A percentile compares a stretch with the other conserved stretches of the same genome.
phyloP scores from a whole-genome alignment of 2,329 filamentous ascomycete species.

The Ophiostoma sp. region DNA sequence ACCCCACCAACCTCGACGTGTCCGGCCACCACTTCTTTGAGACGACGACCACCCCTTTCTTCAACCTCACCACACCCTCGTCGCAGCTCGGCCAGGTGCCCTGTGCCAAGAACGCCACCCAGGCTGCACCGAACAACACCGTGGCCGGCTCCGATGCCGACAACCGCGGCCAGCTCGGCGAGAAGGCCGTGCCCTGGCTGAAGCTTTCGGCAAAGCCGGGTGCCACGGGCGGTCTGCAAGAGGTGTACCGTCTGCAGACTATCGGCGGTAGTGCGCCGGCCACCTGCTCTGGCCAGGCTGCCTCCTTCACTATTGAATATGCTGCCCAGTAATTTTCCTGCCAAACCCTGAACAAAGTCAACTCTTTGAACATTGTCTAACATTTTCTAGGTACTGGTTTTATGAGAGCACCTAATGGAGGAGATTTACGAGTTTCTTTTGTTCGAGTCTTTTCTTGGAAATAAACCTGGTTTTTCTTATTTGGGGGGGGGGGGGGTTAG shows the following conservation, averaged over 20 bases:
- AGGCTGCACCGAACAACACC: conserved; percentile 58
- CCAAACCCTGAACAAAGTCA: background rate
- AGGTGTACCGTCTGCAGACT: conserved; percentile 80
- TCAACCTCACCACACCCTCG: conserved; percentile 62
- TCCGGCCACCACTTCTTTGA: conserved; percentile 79
- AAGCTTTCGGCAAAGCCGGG: conserved; percentile 55
- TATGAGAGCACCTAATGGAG: conserved; percentile 26
- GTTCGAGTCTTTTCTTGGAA: background rate
- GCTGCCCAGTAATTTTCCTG: conserved; percentile 65
- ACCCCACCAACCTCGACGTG: conserved; percentile 56
- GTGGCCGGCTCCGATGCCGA: conserved; percentile 42
- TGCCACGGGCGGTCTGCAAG: conserved; percentile 59
- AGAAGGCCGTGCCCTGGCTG: conserved; percentile 74
- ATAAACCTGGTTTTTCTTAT: background rate
- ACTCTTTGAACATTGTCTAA: background rate
- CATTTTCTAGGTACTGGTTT: conserved; percentile 38
- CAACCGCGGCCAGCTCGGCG: conserved; percentile 51
- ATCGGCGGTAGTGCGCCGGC: conserved; percentile 71
- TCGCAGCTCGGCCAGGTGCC: conserved; percentile 54
- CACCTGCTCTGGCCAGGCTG: conserved; percentile 61
- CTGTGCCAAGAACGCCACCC: conserved; percentile 56
- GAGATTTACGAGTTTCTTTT: background rate
- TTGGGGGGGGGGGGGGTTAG: background rate
- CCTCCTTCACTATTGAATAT: conserved; percentile 70
- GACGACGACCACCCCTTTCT: conserved; percentile 63